Evolutionary conservation across 179 eudicot species (phyloP).

Genomic region (Spinacia oleracea): DNA sequence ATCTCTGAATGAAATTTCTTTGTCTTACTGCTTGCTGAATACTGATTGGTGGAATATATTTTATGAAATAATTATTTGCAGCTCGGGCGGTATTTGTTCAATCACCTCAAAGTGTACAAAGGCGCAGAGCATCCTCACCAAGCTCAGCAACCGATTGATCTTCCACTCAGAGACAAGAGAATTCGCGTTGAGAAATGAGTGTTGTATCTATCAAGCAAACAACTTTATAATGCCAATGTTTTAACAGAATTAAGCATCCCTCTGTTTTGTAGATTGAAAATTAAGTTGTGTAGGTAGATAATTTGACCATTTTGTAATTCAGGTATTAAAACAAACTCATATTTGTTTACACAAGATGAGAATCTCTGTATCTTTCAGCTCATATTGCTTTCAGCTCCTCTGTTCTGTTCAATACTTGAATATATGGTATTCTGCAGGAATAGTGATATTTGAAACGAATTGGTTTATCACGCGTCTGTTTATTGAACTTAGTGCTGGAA

Average conservation of each 20-base stretch:
- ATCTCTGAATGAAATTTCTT: neutral
- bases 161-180: constrained; percentile 66
- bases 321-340: neutral
- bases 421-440: too few relatives aligned
- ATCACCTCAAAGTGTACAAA: constrained; percentile 88
- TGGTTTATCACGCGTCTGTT: neutral
- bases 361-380: neutral
- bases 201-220: neutral
- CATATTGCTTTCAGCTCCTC: too few relatives aligned
- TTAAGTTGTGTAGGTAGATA: constrained; percentile 8
- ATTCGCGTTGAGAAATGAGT: constrained; percentile 33
- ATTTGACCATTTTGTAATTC: constrained; percentile 5
- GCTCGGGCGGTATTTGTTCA: constrained; percentile 83
- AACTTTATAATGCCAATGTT: neutral
- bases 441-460: neutral
- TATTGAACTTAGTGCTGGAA: constrained; percentile 9
- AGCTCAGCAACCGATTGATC: constrained; percentile 75
- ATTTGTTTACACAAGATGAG: neutral
- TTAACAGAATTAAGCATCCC: constrained; percentile 1
- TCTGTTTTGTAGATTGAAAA: constrained; percentile 15
- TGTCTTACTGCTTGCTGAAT: neutral
- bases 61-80: constrained; percentile 31
- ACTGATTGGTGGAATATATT: neutral
- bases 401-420: too few relatives aligned
- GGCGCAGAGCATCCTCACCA: constrained; percentile 92